Base-by-base conservation (phyloP, 78 protist species). In the Speleostelium caveatum region DNA sequence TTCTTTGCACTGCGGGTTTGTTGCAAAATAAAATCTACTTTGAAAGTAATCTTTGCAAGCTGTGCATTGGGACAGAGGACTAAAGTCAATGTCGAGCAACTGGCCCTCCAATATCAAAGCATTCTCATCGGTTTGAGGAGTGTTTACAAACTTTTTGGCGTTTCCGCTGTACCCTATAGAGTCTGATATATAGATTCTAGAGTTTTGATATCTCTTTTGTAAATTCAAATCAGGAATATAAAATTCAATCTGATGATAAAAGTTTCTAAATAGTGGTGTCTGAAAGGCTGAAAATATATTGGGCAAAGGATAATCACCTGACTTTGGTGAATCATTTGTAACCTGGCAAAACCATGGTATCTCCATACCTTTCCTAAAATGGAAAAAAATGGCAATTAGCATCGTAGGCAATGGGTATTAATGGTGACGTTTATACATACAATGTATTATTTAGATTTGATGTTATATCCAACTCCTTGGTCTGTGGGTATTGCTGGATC, bases 171-270 rank as follows among this genome's bases (percentile, higher is more conserved):
- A 80, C 2, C 90, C 90, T 36, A 80, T 73, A 0, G 36, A 17
- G 33, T 80, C 90, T 0, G 90, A 38, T 12, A 80, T 80, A 56
- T 80, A 80, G 21, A 80, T 73, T 69, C 90, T 39, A 21, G 42
- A 19, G 30, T 63, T 63, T 38, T 80, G 72, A 41, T 80, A 80
- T 38, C 58, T 80, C 39, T 32, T 39, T 69, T 80, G 90, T 2
- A 61, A 63, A 1, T 42, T 38, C 2, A 59, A 38, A 59, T 80
- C 90, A 19, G 76, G 90, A 28, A 80, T 69, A 32, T 19, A 80
- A 58, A 80, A 80, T 59, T 80, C 90, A 19, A 80, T 80, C 39
- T 80, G 74, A 58, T 80, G 90, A 80, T 80, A 80, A 59, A 80
- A 80, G 62, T 80, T 80, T 69, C 90, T 51, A 69, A 59, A 80